phyloP scores from a whole-genome alignment of 495 filamentous ascomycete genomes.

The Elasticomyces elasticus region DNA sequence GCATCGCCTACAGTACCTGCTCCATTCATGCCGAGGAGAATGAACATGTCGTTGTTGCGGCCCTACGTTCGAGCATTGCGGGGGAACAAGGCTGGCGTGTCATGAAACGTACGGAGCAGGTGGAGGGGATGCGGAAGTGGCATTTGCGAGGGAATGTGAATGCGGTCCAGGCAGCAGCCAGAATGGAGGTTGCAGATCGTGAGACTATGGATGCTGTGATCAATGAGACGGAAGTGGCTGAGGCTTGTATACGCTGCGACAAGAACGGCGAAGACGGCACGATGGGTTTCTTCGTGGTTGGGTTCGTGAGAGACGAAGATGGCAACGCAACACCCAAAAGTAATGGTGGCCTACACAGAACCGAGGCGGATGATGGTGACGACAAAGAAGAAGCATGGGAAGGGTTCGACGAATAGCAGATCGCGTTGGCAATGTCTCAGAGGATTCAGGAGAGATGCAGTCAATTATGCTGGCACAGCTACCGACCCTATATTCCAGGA shows the following conservation, averaged over 20 bases:
- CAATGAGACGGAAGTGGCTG: conserved; percentile 28
- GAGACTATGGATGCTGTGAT: conserved; percentile 22
- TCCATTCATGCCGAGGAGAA: conserved; percentile 81
- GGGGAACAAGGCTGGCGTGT: conserved; percentile 64
- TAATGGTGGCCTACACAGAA: background rate
- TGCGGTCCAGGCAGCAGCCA: background rate
- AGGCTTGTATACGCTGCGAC: conserved; percentile 67
- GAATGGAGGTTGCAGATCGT: conserved; percentile 5
- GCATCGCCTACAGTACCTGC: conserved; percentile 86
- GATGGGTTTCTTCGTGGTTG: conserved; percentile 64
- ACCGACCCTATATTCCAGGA: background rate
- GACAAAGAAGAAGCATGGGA: conserved; percentile 1
- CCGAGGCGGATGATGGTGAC: background rate
- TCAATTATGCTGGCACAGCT: too few relatives aligned
- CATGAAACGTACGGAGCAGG: conserved; percentile 57
- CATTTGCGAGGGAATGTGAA: conserved; percentile 48
- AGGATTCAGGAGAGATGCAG: background rate
- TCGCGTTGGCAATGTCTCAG: background rate
- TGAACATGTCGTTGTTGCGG: conserved; percentile 65
- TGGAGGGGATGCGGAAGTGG: conserved; percentile 62
- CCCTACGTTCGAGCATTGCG: conserved; percentile 57
- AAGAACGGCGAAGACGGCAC: conserved; percentile 70
- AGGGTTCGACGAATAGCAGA: background rate
- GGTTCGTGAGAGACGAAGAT: conserved; percentile 45
- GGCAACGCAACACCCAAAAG: background rate